A percentile compares a stretch with the other conserved stretches of the same genome.
Evolutionary conservation across 768 basidiomycete genomes (phyloP).

Genomic region (Tylopilus rubrobrunneus): DNA sequence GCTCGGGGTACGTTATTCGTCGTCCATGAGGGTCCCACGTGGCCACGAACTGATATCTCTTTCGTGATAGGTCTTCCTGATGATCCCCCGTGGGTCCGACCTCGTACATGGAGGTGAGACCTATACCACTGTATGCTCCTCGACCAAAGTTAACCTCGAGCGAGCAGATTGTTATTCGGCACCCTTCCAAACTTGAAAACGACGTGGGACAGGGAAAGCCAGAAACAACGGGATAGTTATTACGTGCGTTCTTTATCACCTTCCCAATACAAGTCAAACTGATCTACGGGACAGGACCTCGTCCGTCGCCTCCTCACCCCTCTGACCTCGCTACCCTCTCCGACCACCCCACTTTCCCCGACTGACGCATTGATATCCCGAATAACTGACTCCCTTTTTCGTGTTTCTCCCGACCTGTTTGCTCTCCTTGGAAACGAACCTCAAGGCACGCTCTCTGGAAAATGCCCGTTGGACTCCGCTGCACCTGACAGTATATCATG

Average conservation of each 20-base stretch:
- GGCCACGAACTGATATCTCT: background rate
- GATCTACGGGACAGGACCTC: constrained; percentile 49
- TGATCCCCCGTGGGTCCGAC: constrained; percentile 70
- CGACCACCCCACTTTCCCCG: constrained; percentile 35
- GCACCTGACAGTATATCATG: constrained; percentile 45
- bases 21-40: background rate
- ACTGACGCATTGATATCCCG: constrained; percentile 48
- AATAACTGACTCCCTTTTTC: constrained; percentile 53
- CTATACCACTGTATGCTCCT: background rate
- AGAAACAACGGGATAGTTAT: constrained; percentile 64
- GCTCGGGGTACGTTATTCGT: constrained; percentile 46
- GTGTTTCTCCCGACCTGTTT: constrained; percentile 51
- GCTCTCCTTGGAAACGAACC: constrained; percentile 49
- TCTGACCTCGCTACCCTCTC: constrained; percentile 41
- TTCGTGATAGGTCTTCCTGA: constrained; percentile 59
- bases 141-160: constrained; percentile 3
- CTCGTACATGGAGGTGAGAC: constrained; percentile 75
- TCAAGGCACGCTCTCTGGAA: constrained; percentile 30
- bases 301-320: constrained; percentile 60
- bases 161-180: constrained; percentile 56
- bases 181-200: constrained; percentile 54
- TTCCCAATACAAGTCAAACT: background rate
- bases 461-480: constrained; percentile 49
- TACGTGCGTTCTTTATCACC: constrained; percentile 47
- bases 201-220: constrained; percentile 54